A percentile compares a stretch with the other conserved stretches of the same genome.
phyloP scores from a whole-genome alignment of 2,329 filamentous ascomycete genomes.

The Aspergillus piperis region DNA sequence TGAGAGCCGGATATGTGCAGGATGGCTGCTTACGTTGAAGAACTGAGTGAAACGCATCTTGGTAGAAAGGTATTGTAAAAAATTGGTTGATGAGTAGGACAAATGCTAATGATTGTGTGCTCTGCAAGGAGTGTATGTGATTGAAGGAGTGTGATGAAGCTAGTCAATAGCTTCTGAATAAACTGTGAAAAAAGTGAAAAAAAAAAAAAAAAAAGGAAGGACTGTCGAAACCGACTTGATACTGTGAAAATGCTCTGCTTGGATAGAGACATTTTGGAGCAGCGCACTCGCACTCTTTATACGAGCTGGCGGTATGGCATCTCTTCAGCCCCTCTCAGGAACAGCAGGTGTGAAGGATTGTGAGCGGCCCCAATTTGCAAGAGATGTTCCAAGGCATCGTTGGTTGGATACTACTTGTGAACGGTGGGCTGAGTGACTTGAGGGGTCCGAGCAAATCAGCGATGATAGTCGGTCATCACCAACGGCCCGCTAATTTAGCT shows the following conservation, averaged over 20 bases:
- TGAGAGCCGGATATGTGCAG: too few relatives aligned
- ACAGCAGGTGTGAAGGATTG: neutral
- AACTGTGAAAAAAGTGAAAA: neutral
- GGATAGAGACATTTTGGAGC: neutral
- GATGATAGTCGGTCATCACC: neutral
- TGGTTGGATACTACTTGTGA: neutral
- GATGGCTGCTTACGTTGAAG: neutral
- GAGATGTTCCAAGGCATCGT: neutral
- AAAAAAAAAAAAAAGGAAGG: neutral
- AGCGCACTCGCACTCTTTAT: neutral
- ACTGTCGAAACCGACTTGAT: slow-evolving; percentile 9
- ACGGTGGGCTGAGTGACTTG: neutral
- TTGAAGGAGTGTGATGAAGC: slow-evolving; percentile 4
- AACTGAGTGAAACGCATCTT: slow-evolving; percentile 7
- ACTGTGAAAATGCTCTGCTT: slow-evolving; percentile 4
- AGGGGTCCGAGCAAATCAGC: neutral
- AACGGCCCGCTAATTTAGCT: neutral
- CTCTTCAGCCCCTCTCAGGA: neutral
- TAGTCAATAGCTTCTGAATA: slow-evolving; percentile 5
- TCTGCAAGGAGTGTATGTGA: slow-evolving; percentile 1
- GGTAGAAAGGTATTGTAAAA: neutral
- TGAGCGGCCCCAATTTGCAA: neutral
- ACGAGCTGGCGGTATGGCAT: neutral
- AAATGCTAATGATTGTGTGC: neutral
- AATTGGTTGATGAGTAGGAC: neutral